Percentiles rank a stretch among this genome's conserved stretches.
These are phyloP conservation scores for Cyberlindnera lachancei DNA, from an alignment of 805 yeast species.

Conservation along the genomic window DNA sequence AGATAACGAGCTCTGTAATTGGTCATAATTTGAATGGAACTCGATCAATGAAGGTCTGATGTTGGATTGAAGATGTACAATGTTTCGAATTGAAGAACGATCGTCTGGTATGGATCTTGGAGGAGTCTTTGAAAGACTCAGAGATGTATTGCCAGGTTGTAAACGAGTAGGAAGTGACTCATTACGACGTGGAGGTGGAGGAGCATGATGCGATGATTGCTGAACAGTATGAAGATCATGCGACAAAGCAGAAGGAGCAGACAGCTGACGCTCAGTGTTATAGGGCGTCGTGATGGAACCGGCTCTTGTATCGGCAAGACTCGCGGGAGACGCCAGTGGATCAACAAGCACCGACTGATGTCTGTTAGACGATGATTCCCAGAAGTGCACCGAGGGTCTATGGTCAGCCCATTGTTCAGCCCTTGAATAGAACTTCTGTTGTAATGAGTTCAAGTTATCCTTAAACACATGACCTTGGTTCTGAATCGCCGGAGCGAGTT, in stretches of 20 bases:
- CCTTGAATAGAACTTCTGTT: constrained; percentile 15
- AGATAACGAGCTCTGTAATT: constrained; percentile 11
- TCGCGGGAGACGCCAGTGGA: constrained; percentile 10
- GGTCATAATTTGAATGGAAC: constrained; percentile 7
- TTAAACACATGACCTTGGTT: constrained; percentile 5
- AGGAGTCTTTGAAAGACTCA: constrained; percentile 2
- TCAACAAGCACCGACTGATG: constrained; percentile 22
- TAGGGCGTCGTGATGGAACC: too few species aligned
- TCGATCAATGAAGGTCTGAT: constrained; percentile 21
- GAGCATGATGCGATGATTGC: not conserved
- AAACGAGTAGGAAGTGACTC: constrained; percentile 6
- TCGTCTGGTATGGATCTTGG: constrained; percentile 20
- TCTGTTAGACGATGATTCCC: constrained; percentile 18
- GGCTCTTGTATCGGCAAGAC: not conserved
- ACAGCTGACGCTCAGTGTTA: too few species aligned
- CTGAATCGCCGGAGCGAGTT: constrained; percentile 17
- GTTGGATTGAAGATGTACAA: constrained; percentile 13
- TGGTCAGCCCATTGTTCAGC: constrained; percentile 9
- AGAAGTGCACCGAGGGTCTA: constrained; percentile 19
- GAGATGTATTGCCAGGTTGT: not conserved
- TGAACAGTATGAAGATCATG: not conserved
- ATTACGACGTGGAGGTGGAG: constrained; percentile 8
- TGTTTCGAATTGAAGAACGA: constrained; percentile 12
- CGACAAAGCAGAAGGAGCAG: too few species aligned
- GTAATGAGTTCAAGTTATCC: constrained; percentile 10